Percentiles rank a stretch among this genome's conserved stretches.
Evolutionary conservation across 768 basidiomycete species (phyloP).

Genomic region (Boletus eberwhitei): DNA sequence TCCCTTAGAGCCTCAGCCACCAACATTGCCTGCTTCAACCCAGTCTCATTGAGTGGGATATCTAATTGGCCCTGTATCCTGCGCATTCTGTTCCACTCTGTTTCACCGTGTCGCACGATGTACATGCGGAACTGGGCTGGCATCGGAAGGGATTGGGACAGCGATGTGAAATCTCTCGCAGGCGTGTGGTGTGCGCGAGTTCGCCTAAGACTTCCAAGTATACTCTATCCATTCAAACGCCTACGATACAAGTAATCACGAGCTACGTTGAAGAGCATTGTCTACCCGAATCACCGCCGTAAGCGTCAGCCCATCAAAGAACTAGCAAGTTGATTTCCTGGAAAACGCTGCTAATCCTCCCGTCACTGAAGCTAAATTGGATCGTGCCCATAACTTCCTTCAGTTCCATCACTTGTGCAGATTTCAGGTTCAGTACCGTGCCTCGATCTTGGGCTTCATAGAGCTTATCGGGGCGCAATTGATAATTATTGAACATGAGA

Average conservation of each 20-base stretch:
- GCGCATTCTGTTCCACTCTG: constrained; percentile 56
- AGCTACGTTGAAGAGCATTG: neutral
- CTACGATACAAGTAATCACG: neutral
- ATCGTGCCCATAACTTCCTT: constrained; percentile 38
- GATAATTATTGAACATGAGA: neutral
- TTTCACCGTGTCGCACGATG: constrained; percentile 78
- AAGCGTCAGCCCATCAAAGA: neutral
- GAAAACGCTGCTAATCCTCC: constrained; percentile 50
- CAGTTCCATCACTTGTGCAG: constrained; percentile 40
- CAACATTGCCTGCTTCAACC: constrained; percentile 54
- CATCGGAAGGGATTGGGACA: constrained; percentile 9
- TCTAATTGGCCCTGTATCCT: constrained; percentile 79
- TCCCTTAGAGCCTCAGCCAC: constrained; percentile 53
- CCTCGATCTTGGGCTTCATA: constrained; percentile 42
- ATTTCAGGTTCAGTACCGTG: constrained; percentile 30
- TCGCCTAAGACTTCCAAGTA: neutral
- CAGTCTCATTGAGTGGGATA: constrained; percentile 59
- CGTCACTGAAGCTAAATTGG: constrained; percentile 52
- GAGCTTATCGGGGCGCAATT: constrained; percentile 37
- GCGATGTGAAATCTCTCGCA: no score
- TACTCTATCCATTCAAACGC: neutral
- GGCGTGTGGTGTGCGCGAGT: no score
- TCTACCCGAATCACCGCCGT: neutral
- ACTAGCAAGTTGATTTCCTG: constrained; percentile 47
- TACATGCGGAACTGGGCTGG: constrained; percentile 47